Percentiles rank a stretch among this genome's conserved stretches.
These are phyloP conservation scores for Triticum turgidum DNA, from an alignment of 176 grass and related monocot genomes.

Conservation along the genomic window DNA sequence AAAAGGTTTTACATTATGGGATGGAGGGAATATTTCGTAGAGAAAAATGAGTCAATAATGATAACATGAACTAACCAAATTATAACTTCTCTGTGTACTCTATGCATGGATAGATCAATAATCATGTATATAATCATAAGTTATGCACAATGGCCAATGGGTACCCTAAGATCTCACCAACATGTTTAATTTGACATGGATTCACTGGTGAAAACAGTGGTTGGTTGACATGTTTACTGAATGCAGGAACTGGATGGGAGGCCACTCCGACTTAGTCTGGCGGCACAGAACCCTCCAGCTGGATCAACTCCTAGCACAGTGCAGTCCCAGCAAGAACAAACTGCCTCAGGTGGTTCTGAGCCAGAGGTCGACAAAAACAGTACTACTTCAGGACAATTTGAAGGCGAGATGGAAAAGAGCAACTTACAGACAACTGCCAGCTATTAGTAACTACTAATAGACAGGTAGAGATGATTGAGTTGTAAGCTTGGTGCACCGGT, in stretches of 20 bases:
- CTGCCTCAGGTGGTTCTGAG: conserved; percentile 20
- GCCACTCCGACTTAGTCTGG: conserved; percentile 65
- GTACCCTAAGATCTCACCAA: not conserved
- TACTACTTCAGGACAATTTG: conserved; percentile 22
- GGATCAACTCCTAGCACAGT: conserved; percentile 26
- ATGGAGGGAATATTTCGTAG: not conserved
- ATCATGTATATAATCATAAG: not conserved
- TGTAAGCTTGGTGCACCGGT: not conserved
- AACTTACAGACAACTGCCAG: conserved; percentile 36
- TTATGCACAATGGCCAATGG: not conserved
- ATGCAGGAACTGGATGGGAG: conserved; percentile 83
- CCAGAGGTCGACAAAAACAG: not conserved
- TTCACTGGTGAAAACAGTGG: not conserved
- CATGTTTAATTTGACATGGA: not conserved
- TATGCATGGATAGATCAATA: not conserved
- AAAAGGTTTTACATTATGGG: too few relatives aligned
- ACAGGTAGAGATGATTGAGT: not conserved
- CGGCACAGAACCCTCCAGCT: conserved; percentile 43
- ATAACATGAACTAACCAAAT: not conserved
- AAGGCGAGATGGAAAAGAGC: conserved; percentile 38
- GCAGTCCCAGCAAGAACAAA: conserved; percentile 27
- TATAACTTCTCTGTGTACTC: not conserved
- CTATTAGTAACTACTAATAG: conserved; percentile 12
- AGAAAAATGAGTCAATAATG: not conserved
- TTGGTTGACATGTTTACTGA: conserved; percentile 1